Evolutionary conservation across 805 yeast genomes (phyloP).

Genomic region (Kuraishia borneana): DNA sequence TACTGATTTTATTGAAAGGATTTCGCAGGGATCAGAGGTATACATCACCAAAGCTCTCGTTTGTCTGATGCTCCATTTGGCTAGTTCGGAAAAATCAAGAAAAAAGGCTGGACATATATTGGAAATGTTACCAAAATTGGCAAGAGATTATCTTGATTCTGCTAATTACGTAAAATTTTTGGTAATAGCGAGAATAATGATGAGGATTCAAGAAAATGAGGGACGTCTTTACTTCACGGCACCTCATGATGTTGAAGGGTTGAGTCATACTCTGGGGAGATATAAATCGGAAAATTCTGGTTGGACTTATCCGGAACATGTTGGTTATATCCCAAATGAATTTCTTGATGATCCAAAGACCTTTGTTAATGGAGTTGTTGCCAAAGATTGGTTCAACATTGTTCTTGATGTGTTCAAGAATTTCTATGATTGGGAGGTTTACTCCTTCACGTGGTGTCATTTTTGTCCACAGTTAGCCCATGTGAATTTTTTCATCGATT

Average conservation of each 20-base stretch:
- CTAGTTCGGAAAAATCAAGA: not conserved
- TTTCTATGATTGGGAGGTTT: conserved; percentile 60
- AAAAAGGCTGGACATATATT: not conserved
- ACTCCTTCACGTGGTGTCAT: conserved; percentile 55
- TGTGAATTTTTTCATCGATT: conserved; percentile 33
- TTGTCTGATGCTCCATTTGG: not conserved
- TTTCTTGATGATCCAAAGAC: conserved; percentile 28
- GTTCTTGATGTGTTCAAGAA: conserved; percentile 37
- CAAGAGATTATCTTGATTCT: too few relatives aligned
- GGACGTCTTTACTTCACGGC: conserved; percentile 35
- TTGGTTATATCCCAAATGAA: conserved; percentile 34
- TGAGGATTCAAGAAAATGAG: conserved; percentile 40
- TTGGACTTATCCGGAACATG: conserved; percentile 56
- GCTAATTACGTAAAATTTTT: too few relatives aligned
- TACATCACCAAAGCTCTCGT: not conserved
- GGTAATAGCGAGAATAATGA: conserved; percentile 37
- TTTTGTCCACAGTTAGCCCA: conserved; percentile 62
- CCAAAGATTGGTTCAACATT: conserved; percentile 41
- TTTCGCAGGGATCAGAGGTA: too few relatives aligned
- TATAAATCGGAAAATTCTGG: conserved; percentile 20
- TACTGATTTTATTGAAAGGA: too few relatives aligned
- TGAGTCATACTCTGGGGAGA: conserved; percentile 49
- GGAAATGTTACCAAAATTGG: too few relatives aligned
- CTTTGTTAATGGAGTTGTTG: not conserved
- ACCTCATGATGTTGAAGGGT: conserved; percentile 54